Evolutionary conservation across 306 rosid genomes (phyloP).

Genomic region (Urtica urens): DNA sequence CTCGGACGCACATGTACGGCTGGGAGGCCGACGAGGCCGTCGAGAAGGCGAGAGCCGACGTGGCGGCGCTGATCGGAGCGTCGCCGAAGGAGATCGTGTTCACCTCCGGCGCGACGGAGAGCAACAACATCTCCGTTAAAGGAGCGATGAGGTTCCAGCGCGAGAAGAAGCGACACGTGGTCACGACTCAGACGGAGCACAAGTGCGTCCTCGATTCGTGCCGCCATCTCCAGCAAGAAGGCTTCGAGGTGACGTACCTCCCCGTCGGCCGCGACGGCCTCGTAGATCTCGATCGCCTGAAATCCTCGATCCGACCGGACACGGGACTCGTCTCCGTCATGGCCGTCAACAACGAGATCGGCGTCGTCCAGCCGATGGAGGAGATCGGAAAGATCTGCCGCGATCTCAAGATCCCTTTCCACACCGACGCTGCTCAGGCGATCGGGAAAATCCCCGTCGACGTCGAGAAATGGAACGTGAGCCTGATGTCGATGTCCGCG

Average conservation of each 20-base stretch:
- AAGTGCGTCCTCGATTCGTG: slow-evolving; percentile 93
- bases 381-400: slow-evolving; percentile 74
- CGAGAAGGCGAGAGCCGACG: slow-evolving; percentile 66
- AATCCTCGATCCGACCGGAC: slow-evolving; percentile 57
- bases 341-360: slow-evolving; percentile 96
- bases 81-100: slow-evolving; percentile 75
- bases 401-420: slow-evolving; percentile 68
- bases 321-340: slow-evolving; percentile 76
- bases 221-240: slow-evolving; percentile 89
- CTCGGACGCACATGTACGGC: slow-evolving; percentile 80
- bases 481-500: slow-evolving; percentile 83
- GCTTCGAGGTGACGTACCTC: slow-evolving; percentile 67
- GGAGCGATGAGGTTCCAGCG: slow-evolving; percentile 73
- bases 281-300: slow-evolving; percentile 52
- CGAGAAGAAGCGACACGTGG: slow-evolving; percentile 73
- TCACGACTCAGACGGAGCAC: slow-evolving; percentile 94
- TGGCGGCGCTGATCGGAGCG: slow-evolving; percentile 57
- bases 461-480: slow-evolving; percentile 87
- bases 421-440: slow-evolving; percentile 94
- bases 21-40: slow-evolving; percentile 97
- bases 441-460: slow-evolving; percentile 78
- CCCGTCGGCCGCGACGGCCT: slow-evolving; percentile 66
- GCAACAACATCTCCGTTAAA: slow-evolving; percentile 68
- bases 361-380: slow-evolving; percentile 80
- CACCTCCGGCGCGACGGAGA: slow-evolving; percentile 89